A percentile compares a stretch with the other conserved stretches of the same genome.
Conservation (phyloP, 345 rosid species). For the Populus nigra region DNA sequence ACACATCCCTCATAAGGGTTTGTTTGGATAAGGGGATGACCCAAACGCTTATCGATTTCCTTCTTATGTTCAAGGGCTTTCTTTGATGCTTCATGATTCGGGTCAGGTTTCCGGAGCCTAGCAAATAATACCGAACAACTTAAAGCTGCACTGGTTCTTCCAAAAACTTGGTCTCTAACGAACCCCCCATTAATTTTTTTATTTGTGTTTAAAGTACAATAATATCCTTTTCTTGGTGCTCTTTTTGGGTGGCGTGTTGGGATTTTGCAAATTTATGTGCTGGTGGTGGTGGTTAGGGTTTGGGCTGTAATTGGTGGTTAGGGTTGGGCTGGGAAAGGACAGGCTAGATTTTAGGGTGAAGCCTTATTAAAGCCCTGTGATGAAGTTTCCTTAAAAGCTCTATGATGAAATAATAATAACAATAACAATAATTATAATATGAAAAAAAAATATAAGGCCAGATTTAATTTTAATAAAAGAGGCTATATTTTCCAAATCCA, state of each 20-base stretch:
- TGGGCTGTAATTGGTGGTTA: too few relatives aligned
- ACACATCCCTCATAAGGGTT: slow-evolving; percentile 72
- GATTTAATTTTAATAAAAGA: too few relatives aligned
- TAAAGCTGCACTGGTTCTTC: slow-evolving; percentile 82
- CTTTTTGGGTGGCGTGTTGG: not conserved
- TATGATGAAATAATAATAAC: too few relatives aligned
- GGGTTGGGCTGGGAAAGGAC: too few relatives aligned
- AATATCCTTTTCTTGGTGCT: not conserved
- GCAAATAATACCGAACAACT: slow-evolving; percentile 81
- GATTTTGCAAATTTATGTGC: not conserved
- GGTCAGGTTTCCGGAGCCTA: slow-evolving; percentile 88
- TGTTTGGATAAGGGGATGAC: slow-evolving; percentile 85
- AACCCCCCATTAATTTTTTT: slow-evolving; percentile 36
- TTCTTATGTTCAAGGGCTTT: slow-evolving; percentile 90
- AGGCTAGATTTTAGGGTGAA: too few relatives aligned
- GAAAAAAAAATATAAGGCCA: too few relatives aligned
- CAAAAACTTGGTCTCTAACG: slow-evolving; percentile 68
- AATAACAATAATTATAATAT: too few relatives aligned
- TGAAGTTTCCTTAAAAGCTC: too few relatives aligned
- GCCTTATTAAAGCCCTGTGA: too few relatives aligned
- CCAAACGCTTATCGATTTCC: slow-evolving; percentile 84
- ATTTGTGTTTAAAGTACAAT: not conserved
- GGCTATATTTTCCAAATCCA: too few relatives aligned
- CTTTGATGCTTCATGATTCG: slow-evolving; percentile 88
- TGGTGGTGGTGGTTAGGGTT: too few relatives aligned